phyloP scores from a whole-genome alignment of 2,329 filamentous ascomycete species.

The Fusarium coffeatum region DNA sequence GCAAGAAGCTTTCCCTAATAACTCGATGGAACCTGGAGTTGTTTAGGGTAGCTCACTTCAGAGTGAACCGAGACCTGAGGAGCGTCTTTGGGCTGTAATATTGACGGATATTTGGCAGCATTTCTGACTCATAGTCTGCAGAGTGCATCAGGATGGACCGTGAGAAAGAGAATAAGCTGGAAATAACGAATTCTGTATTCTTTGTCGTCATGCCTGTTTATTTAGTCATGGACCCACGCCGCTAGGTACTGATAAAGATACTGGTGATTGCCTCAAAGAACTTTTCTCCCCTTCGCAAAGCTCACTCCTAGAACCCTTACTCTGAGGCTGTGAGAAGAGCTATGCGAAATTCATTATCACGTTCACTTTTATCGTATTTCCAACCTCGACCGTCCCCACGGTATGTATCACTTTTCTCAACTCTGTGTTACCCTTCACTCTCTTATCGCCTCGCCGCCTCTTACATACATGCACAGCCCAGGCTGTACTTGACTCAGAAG shows the following conservation, averaged over 20 bases:
- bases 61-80: background rate
- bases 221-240: conserved; percentile 26
- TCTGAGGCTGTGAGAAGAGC: background rate
- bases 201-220: background rate
- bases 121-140: background rate
- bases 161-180: background rate
- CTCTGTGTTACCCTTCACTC: background rate
- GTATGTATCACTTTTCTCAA: conserved; percentile 21
- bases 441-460: conserved; percentile 16
- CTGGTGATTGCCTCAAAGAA: conserved; percentile 7
- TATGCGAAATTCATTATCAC: conserved; percentile 19
- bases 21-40: background rate
- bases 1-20: background rate
- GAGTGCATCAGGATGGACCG: background rate
- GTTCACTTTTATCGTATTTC: background rate
- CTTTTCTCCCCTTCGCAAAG: background rate
- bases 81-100: background rate
- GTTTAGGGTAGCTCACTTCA: background rate
- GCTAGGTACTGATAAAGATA: conserved; percentile 19
- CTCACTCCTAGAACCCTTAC: background rate
- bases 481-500: background rate
- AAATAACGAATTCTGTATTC: background rate
- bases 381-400: background rate
- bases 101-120: background rate
- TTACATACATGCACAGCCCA: conserved; percentile 5